phyloP scores from a whole-genome alignment of 768 basidiomycete genomes.

The Suillus luteus region DNA sequence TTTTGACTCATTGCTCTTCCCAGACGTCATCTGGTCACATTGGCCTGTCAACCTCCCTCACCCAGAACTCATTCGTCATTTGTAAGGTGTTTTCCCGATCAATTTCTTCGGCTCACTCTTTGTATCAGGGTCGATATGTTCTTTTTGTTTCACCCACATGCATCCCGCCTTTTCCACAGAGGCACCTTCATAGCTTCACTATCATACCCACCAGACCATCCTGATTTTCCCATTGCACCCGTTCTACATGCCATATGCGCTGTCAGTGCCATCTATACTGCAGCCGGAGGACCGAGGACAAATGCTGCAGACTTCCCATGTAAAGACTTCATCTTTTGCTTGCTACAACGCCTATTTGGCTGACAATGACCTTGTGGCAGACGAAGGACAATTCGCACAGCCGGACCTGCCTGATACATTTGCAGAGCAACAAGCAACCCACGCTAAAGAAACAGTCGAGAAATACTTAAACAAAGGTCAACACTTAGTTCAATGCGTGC shows the following conservation, averaged over 20 bases:
- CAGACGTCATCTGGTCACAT: constrained; percentile 28
- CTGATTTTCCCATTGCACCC: constrained; percentile 69
- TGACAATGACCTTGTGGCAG: background rate
- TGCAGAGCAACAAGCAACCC: constrained; percentile 62
- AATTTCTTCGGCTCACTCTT: constrained; percentile 2
- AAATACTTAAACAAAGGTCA: constrained; percentile 51
- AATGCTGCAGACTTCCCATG: constrained; percentile 37
- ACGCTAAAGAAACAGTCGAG: constrained; percentile 53
- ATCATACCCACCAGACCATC: constrained; percentile 63
- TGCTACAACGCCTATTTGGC: background rate
- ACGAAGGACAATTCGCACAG: constrained; percentile 10
- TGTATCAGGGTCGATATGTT: constrained; percentile 68
- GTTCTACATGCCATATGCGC: constrained; percentile 89
- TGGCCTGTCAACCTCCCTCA: constrained; percentile 68
- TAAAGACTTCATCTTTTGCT: constrained; percentile 9
- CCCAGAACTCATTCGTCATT: constrained; percentile 62
- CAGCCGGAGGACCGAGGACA: constrained; percentile 40
- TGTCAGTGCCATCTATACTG: constrained; percentile 73
- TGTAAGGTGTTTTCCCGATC: constrained; percentile 45
- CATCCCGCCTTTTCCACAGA: constrained; percentile 67
- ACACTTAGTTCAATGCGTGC: constrained; percentile 58
- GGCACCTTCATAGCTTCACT: constrained; percentile 66
- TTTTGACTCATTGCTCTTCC: background rate
- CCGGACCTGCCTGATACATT: constrained; percentile 48
- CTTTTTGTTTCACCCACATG: constrained; percentile 76